Percentiles rank a stretch among this genome's conserved stretches.
Evolutionary conservation across 805 yeast genomes (phyloP).

Genomic region (Ogataea kodamae): DNA sequence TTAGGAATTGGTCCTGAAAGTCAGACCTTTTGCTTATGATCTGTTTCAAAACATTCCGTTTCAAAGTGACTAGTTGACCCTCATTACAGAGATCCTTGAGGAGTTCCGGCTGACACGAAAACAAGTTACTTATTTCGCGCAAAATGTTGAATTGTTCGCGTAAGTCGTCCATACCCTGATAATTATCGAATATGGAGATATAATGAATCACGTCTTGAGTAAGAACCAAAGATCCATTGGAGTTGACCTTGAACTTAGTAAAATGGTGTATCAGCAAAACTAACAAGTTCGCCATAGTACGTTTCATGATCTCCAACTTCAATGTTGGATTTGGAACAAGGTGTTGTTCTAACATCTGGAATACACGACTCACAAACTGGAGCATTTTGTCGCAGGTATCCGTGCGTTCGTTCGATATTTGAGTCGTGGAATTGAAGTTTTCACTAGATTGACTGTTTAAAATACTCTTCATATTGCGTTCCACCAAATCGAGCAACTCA

Average conservation of each 20-base stretch:
- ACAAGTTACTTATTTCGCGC: conserved; percentile 79
- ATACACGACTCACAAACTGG: conserved; percentile 37
- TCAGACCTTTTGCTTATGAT: conserved; percentile 70
- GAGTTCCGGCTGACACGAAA: conserved; percentile 79
- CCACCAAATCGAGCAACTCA: conserved; percentile 53
- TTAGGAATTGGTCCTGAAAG: conserved; percentile 47
- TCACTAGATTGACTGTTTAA: conserved; percentile 62
- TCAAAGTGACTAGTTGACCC: conserved; percentile 68
- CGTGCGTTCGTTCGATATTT: conserved; percentile 49
- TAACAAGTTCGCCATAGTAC: conserved; percentile 33
- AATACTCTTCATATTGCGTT: conserved; percentile 46
- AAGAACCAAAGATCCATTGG: conserved; percentile 77
- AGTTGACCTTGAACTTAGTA: conserved; percentile 69
- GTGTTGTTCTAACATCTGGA: conserved; percentile 37
- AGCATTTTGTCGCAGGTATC: conserved; percentile 64
- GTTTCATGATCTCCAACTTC: conserved; percentile 22
- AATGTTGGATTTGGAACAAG: conserved; percentile 29
- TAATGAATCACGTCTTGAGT: conserved; percentile 81
- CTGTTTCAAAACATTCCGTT: conserved; percentile 57
- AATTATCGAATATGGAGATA: conserved; percentile 39
- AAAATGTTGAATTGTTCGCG: conserved; percentile 44
- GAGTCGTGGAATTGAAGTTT: conserved; percentile 49
- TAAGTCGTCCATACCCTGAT: conserved; percentile 44
- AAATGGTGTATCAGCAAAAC: conserved; percentile 65
- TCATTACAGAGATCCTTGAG: conserved; percentile 75